Base-by-base conservation (phyloP, 2,329 filamentous ascomycete genomes). In the Botrytis galanthina region DNA sequence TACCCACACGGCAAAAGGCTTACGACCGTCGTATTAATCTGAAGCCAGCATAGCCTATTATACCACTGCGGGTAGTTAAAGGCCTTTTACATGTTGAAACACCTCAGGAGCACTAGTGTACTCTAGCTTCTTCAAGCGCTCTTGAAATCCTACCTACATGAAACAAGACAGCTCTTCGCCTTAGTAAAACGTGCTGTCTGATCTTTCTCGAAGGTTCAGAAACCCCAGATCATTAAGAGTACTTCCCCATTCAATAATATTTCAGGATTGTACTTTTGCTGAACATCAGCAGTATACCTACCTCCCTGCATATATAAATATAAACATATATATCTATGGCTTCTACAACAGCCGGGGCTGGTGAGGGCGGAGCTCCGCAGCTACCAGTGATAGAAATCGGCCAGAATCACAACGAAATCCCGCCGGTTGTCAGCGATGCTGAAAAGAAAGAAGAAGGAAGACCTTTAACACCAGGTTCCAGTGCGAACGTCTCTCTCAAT, bases 231-330 rank as follows among this genome's bases (percentile, higher is more conserved):
- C 61, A 72, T 57, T 72, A 67, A 51, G 37, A 72, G 70, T 59
- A 67, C 70, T 72, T 67, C 61, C 44, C 70, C 70, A 72, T 67
- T 66, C 60, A 35, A 72, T 22, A 57, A 20, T 54, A 44, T 67
- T 35, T 32, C 60, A 54, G 61, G 66, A n/a, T 44, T 67, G 59
- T 32, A 39, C 26, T 37, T 51, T 35, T 44, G n/a, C 59, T 70
- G 39, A 57, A 67, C 46, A 54, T 72, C 70, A 72, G 29, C 61
- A 66, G 32, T 54, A 42, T 29, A 20, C 29, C 46, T 51, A 14
- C 48, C 46, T 66, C 61, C n/a, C 26, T 66, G 39, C 29, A 57
- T 6, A 57, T 29, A 57, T 29, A 57, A 57, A 29, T 32, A 29
- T n/a, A 37, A 46, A 62, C 37, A n/a, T 54, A 29, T 54, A 71